phyloP scores from a whole-genome alignment of 1,284 basidiomycete genomes.

The Irpex lacteus region DNA sequence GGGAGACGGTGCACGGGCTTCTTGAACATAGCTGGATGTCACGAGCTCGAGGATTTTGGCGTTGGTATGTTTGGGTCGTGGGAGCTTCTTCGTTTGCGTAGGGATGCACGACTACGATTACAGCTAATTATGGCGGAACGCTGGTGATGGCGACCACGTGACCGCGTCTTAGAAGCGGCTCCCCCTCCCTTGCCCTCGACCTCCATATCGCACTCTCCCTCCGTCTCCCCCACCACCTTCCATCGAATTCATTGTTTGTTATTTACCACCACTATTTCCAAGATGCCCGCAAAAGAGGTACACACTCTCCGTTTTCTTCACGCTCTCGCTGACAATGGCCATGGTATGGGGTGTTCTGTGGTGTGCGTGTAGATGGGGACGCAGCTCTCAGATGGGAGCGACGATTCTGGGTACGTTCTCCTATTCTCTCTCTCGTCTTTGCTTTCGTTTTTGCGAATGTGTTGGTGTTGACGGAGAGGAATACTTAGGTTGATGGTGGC shows the following conservation, averaged over 20 bases:
- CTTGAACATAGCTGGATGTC: too few relatives aligned
- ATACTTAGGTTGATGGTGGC: conserved; percentile 22
- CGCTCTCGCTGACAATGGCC: too few relatives aligned
- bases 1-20: not conserved
- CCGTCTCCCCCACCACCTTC: not conserved
- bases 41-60: too few relatives aligned
- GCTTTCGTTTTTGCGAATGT: not conserved
- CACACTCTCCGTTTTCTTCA: too few relatives aligned
- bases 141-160: not conserved
- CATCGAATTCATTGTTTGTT: not conserved
- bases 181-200: not conserved
- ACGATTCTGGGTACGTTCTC: conserved; percentile 6
- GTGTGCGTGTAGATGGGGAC: not conserved
- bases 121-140: too few relatives aligned
- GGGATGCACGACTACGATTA: not conserved
- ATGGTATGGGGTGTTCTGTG: not conserved
- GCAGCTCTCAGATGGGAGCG: conserved; percentile 7
- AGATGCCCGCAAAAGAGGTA: too few relatives aligned
- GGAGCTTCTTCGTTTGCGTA: not conserved
- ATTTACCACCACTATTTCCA: too few relatives aligned
- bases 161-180: not conserved
- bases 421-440: not conserved
- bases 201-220: too few relatives aligned
- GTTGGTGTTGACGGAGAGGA: too few relatives aligned
- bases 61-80: too few relatives aligned